Base-by-base conservation (phyloP, 1,139 yeast genomes). In the Hanseniaspora sp. region DNA sequence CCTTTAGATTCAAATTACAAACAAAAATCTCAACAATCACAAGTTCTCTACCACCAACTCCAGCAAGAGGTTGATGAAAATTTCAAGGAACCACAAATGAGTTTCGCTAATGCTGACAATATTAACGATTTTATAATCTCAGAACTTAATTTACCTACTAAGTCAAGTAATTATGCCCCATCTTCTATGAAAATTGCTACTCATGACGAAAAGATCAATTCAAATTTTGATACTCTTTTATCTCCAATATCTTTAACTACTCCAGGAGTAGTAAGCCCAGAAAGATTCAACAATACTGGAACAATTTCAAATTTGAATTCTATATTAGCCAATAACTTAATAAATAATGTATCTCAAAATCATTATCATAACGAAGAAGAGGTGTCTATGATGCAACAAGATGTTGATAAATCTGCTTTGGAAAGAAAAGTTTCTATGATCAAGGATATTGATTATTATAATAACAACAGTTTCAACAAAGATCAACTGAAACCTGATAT, bases 201-300 rank as follows among this genome's bases (percentile, higher is more conserved):
- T 11, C 8, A 13, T 3, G 44, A 38, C 5, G 9, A n/a, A 38
- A 9, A 18, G 2, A 7, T 9, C 2, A 37, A 37, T 37, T 39
- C 42, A 11, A 3, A 41, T 23, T 31, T 38, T 23, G 48, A 51
- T n/a, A 38, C 18, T 23, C 23, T 39, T 9, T 23, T 51, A 9
- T 44, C 48, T 13, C 48, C 54, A 11, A 38, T 51, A 8, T 33
- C 48, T 11, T 18, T 44, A 13, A 33, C 38, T 28, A 51, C 40
- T 12, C 41, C 47, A 8, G 40, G 33, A 15, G n/a, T 49, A 4
- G n/a, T 43, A n/a, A 49, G 47, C 30, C 42, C 53, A 7, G 39
- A n/a, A 7, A 42, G 39, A 35, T 43, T 15, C 23, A 43, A 39
- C 8, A 29, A 49, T 15, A 42, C 30, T 15, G 34, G 30, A 15